Conservation (phyloP, 306 rosid species). For the Medicago lupulina region DNA sequence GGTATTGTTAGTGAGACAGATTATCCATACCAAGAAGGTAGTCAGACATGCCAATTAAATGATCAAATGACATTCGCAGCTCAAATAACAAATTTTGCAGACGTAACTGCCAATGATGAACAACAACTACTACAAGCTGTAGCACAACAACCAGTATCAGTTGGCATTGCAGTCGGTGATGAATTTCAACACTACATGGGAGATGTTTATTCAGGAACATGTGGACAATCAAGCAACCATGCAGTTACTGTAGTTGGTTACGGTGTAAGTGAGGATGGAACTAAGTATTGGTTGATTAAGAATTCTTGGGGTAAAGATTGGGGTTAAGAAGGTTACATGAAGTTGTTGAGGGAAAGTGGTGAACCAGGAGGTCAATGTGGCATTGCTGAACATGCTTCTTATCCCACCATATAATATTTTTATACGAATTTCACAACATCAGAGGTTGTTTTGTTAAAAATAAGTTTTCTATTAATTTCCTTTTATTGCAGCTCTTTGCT, state of each 20-base stretch:
- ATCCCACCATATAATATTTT: conserved; percentile 7
- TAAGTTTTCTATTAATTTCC: not conserved
- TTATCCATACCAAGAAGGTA: conserved; percentile 30
- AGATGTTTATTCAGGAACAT: conserved; percentile 29
- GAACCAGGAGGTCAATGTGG: conserved; percentile 16
- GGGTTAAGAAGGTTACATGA: conserved; percentile 38
- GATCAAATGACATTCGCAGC: not conserved
- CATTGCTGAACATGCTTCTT: not conserved
- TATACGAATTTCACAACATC: not conserved
- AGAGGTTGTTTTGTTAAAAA: not conserved
- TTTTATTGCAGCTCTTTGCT: not conserved
- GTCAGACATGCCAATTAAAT: not conserved
- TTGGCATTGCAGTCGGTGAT: not conserved
- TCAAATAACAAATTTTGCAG: not conserved
- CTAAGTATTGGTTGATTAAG: conserved; percentile 34
- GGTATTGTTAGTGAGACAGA: conserved; percentile 26
- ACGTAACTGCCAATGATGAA: not conserved
- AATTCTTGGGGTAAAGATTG: conserved; percentile 3
- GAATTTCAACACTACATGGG: not conserved
- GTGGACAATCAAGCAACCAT: not conserved
- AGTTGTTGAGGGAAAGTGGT: conserved; percentile 11
- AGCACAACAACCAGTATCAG: conserved; percentile 26
- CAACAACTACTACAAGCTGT: conserved; percentile 16
- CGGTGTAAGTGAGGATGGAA: not conserved
- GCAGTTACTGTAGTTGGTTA: not conserved